Evolutionary conservation across 1,284 basidiomycete genomes (phyloP), one percentile per base, ranked within the genome.

Genomic region (Afroboletus lepidellus): DNA sequence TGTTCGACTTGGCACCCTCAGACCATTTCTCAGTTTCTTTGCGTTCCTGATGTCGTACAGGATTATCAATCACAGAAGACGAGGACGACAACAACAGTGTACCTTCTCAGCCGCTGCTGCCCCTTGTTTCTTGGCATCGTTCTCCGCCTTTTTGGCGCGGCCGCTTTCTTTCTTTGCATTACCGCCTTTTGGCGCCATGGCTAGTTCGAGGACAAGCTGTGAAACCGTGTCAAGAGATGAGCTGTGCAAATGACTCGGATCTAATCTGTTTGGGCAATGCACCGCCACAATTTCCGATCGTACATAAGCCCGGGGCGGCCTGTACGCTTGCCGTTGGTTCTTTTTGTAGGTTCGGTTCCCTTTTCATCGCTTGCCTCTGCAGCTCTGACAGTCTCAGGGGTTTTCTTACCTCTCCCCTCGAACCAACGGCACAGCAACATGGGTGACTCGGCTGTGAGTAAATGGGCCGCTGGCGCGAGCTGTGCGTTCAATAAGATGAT

Each of bases 131-230:
- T 88, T 83, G 21, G 84, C 79, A 70, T 94, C 92, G 70, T 94
- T 95, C 68, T 96, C 94, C 7, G 92, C 92, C 74, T 98, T 98
- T 72, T 92, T 93, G 1, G 94, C 90, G 44, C 89, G 73, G 3
- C 92, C 92, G 29, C 82, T 72, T 69, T 94, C 92, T 69, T 94
- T 94, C 83, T 94, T 95, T 57, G 90, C 78, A 77, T 93, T 94
- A 62, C 80, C 84, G 63, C 89, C 90, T 67, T 88, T 91, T 1
- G 92, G 92, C 53, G 92, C 71, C 92, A 94, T 94, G 37, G 18
- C 2, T 37, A 39, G 20, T 34, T 46, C 25, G n/a, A n/a, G 32
- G 34, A 51, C 29, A 23, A 46, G 49, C 50, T 55, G 55, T 55
- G 51, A 39, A 41, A 23, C 20, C 1, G 16, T 2, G 47, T 25